Conservation (phyloP, 768 basidiomycete species). For the Mrakia hoshinonis region DNA sequence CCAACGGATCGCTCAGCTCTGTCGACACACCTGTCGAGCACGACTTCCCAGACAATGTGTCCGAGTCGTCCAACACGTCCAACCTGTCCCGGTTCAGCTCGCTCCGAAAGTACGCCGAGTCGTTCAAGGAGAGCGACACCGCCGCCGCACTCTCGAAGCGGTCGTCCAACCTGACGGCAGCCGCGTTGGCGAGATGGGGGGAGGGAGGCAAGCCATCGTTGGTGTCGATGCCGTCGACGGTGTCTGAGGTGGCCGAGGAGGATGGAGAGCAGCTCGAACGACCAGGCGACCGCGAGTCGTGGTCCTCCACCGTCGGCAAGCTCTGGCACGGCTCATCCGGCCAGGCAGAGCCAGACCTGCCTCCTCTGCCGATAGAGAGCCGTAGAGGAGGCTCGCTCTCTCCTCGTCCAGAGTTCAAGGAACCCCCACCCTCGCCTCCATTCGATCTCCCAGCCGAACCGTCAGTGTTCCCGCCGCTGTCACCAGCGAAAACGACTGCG, state of each 20-base stretch:
- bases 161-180: conserved; percentile 26
- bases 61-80: neutral
- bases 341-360: neutral
- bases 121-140: conserved; percentile 23
- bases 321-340: conserved; percentile 11
- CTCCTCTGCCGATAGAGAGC: neutral
- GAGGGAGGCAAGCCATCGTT: conserved; percentile 7
- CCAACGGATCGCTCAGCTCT: neutral
- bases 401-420: conserved; percentile 7
- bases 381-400: neutral
- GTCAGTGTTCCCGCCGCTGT: neutral
- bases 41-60: conserved; percentile 12
- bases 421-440: neutral
- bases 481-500: neutral
- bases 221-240: neutral
- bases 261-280: neutral
- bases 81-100: conserved; percentile 4
- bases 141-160: conserved; percentile 26
- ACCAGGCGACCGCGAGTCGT: neutral
- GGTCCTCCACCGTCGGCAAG: conserved; percentile 5
- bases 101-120: conserved; percentile 11
- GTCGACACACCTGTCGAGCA: neutral
- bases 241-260: neutral
- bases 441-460: neutral
- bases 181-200: conserved; percentile 3